Evolutionary conservation across 495 filamentous ascomycete species (phyloP).

Genomic region (Aspergillus conjunctus): DNA sequence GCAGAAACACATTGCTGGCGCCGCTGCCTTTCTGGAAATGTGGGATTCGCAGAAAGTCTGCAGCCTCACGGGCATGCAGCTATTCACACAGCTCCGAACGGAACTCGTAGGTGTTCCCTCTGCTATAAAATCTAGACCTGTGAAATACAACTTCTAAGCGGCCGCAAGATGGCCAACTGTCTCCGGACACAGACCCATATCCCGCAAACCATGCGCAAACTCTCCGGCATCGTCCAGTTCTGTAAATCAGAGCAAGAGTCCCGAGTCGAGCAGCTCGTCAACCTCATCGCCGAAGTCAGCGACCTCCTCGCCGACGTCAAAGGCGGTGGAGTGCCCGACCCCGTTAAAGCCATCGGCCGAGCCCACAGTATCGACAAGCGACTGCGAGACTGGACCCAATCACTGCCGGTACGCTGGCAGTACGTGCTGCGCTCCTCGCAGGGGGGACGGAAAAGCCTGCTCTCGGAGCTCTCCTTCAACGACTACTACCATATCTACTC

Average conservation of each 20-base stretch:
- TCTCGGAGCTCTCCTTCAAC: constrained; percentile 11
- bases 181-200: constrained; percentile 9
- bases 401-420: constrained; percentile 11
- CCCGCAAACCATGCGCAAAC: constrained; percentile 2
- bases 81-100: constrained; percentile 17
- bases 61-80: constrained; percentile 6
- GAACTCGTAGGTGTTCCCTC: background rate
- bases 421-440: background rate
- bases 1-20: constrained; percentile 12
- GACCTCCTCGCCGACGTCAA: constrained; percentile 17
- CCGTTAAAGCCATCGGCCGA: constrained; percentile 10
- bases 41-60: constrained; percentile 5
- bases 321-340: constrained; percentile 1
- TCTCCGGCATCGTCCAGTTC: constrained; percentile 6
- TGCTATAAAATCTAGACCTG: background rate
- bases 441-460: background rate
- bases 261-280: constrained; percentile 9
- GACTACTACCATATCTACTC: constrained; percentile 15
- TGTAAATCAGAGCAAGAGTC: background rate
- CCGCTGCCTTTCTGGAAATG: constrained; percentile 5
- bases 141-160: too few species aligned
- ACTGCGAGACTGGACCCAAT: constrained; percentile 2
- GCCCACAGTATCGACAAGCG: background rate
- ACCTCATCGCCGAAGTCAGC: constrained; percentile 7
- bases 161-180: constrained; percentile 18